Evolutionary conservation across 768 basidiomycete genomes (phyloP), one percentile per base, ranked within the genome.

Genomic region (Dacryopinax primogenitus): DNA sequence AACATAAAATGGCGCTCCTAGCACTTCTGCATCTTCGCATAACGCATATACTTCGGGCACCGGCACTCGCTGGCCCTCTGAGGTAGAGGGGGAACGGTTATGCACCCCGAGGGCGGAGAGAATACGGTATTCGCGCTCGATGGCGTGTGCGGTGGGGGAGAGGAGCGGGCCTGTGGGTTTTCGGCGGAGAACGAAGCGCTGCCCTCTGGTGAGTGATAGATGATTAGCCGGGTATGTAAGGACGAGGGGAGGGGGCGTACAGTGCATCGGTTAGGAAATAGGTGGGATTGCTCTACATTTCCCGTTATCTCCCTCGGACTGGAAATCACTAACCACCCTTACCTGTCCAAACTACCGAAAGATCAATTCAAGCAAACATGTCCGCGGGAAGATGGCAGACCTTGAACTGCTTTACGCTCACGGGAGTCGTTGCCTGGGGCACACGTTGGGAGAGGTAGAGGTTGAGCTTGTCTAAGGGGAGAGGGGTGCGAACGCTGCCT

Each of bases 1-100:
- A 47, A 97, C 81, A 73, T 96, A 98, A 76, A 97, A 97, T 1
- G 87, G 84, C 26, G 92, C 92, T 1, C 94, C 95, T 21, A 95
- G 79, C 39, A 97, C 81, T 1, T 76, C 71, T 35, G 70, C 77
- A 71, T 97, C 90, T 70, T 88, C 84, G 72, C 95, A 97, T 1
- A 97, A 78, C 28, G 85, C 79, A 66, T 88, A 86, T 0, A 92
- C 90, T 69, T 85, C 82, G 0, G 95, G 95, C 0, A 96, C 84
- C 0, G 94, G 95, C 15, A 97, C 85, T 33, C 77, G 79, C 66
- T 79, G 76, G 34, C 78, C 76, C 16, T 79, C 71, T 34, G 75
- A 72, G 1, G 82, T 88, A 3, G 79, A 74, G 16, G 82, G 73
- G 37, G 81, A 76, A 4, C 75, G 78, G 72, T 95, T 96, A 74